Percentiles rank a stretch among this genome's conserved stretches.
Conservation (phyloP, 805 yeast species). For the Zygosaccharomyces kombuchaensis region DNA sequence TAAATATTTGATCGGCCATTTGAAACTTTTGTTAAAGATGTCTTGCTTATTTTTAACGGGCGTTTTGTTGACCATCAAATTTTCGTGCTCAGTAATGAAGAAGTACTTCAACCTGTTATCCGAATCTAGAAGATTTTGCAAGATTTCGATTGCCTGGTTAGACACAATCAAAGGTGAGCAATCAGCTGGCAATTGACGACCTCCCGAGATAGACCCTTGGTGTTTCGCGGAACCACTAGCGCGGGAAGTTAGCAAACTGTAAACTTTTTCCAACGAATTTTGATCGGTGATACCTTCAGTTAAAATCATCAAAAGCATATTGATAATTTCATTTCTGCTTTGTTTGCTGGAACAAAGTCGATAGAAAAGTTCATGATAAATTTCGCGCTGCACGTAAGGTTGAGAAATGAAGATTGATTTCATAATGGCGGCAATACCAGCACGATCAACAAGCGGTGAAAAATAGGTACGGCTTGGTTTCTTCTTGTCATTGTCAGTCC, state of each 20-base stretch:
- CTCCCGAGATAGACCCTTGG: conserved; percentile 7
- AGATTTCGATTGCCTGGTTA: conserved; percentile 69
- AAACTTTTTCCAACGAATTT: conserved; percentile 57
- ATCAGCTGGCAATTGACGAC: conserved; percentile 47
- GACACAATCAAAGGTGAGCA: conserved; percentile 69
- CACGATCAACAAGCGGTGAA: conserved; percentile 67
- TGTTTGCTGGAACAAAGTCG: conserved; percentile 72
- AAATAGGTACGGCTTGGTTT: conserved; percentile 41
- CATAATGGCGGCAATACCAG: conserved; percentile 69
- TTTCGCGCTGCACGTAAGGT: conserved; percentile 55
- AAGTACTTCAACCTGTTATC: conserved; percentile 66
- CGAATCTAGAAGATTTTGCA: conserved; percentile 64
- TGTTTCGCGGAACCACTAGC: conserved; percentile 36
- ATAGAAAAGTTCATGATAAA: conserved; percentile 59
- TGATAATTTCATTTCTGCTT: conserved; percentile 69
- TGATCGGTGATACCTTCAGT: conserved; percentile 71
- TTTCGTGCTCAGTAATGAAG: conserved; percentile 74
- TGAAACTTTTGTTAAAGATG: conserved; percentile 36
- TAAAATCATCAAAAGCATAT: conserved; percentile 59
- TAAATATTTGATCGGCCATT: conserved; percentile 70
- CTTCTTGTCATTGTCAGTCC: conserved; percentile 23
- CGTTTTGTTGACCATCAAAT: conserved; percentile 37
- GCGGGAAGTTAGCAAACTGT: conserved; percentile 49
- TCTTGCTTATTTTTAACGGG: conserved; percentile 35
- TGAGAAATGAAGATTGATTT: conserved; percentile 72